Evolutionary conservation across 257 asterid genomes (phyloP).

Genomic region (Voacanga thouarsii): DNA sequence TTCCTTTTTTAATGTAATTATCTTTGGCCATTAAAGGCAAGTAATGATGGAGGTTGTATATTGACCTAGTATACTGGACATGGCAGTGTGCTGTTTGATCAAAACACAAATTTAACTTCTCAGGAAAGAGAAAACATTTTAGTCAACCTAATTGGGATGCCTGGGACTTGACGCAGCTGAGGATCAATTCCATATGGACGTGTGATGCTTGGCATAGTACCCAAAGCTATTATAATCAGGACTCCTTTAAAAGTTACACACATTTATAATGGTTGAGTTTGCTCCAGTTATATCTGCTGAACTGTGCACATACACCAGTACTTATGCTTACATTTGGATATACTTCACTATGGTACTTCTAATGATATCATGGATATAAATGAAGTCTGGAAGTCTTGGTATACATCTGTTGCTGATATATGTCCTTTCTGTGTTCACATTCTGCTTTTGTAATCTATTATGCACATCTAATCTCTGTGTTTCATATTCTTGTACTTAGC

Average conservation of each 20-base stretch:
- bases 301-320: background rate
- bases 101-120: background rate
- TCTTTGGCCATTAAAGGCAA: background rate
- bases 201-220: background rate
- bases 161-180: background rate
- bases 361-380: background rate
- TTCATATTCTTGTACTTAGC: background rate
- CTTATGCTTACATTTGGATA: background rate
- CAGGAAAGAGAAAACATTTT: background rate
- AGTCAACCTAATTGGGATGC: background rate
- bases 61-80: background rate
- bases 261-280: background rate
- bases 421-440: background rate
- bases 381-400: background rate
- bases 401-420: background rate
- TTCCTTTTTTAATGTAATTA: background rate
- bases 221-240: background rate
- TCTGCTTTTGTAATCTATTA: background rate
- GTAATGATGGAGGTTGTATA: background rate
- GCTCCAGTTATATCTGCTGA: background rate
- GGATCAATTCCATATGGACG: background rate
- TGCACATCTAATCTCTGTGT: background rate
- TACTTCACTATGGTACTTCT: background rate
- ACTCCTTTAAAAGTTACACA: background rate
- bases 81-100: background rate